These are phyloP conservation scores for Globisporangium perplexum DNA, from an alignment of 352 stramenopile genomes.

Conservation along the genomic window DNA sequence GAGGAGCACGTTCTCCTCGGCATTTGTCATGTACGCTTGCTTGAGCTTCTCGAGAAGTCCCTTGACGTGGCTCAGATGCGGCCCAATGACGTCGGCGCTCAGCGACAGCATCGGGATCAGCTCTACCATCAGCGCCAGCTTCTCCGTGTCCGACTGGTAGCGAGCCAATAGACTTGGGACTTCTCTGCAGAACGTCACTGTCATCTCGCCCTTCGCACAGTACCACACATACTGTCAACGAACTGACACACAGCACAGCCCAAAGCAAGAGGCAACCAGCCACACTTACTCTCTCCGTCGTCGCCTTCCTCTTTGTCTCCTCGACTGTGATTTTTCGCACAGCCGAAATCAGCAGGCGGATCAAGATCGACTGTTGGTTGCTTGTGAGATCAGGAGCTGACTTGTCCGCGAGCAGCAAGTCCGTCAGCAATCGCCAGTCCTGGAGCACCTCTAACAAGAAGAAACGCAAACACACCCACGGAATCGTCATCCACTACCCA, in stretches of 20 bases:
- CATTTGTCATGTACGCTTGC: slow-evolving; percentile 58
- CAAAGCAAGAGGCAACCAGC: neutral
- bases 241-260: neutral
- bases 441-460: slow-evolving; percentile 62
- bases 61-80: slow-evolving; percentile 65
- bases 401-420: slow-evolving; percentile 75
- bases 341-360: slow-evolving; percentile 63
- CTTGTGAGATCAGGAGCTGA: slow-evolving; percentile 71
- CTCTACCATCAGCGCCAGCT: slow-evolving; percentile 66
- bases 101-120: slow-evolving; percentile 69
- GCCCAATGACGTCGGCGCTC: slow-evolving; percentile 52
- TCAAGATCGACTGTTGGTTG: slow-evolving; percentile 75
- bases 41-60: slow-evolving; percentile 73
- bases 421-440: slow-evolving; percentile 72
- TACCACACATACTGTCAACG: neutral
- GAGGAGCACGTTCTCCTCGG: slow-evolving; percentile 64
- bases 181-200: slow-evolving; percentile 74
- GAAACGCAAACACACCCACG: neutral
- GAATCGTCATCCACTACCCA: slow-evolving; percentile 7
- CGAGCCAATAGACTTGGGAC: slow-evolving; percentile 66
- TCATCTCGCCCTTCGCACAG: slow-evolving; percentile 58
- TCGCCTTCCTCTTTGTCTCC: slow-evolving; percentile 42
- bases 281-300: slow-evolving; percentile 40
- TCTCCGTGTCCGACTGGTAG: slow-evolving; percentile 78
- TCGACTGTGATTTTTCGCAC: slow-evolving; percentile 52